Conservation (phyloP, 805 yeast species). For the Cyberlindnera lachancei region DNA sequence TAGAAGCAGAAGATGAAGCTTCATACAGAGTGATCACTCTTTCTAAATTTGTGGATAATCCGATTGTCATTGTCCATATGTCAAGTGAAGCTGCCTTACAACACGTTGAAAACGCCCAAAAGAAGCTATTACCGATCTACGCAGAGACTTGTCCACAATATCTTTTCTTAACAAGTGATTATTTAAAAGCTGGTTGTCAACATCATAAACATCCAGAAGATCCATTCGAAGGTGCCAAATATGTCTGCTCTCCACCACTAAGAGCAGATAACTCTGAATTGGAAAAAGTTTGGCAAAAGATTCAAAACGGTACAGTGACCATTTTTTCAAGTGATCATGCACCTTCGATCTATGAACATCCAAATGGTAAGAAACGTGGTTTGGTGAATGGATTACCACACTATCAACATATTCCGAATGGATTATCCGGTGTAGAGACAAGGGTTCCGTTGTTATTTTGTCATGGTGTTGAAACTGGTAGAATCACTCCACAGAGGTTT, state of each 20-base stretch:
- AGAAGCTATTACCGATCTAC: constrained; percentile 32
- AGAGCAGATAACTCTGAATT: constrained; percentile 32
- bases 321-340: constrained; percentile 41
- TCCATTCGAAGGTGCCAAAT: constrained; percentile 39
- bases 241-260: constrained; percentile 43
- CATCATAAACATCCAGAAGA: constrained; percentile 24
- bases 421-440: constrained; percentile 42
- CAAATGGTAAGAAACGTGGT: constrained; percentile 36
- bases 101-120: constrained; percentile 37
- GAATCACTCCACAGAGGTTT: constrained; percentile 33
- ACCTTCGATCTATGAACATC: constrained; percentile 35
- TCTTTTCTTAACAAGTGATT: constrained; percentile 34
- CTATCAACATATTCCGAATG: constrained; percentile 39
- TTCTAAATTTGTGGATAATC: constrained; percentile 36
- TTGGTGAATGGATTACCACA: constrained; percentile 32
- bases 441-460: constrained; percentile 36
- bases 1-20: constrained; percentile 41
- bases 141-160: constrained; percentile 49
- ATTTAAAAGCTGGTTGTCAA: constrained; percentile 23
- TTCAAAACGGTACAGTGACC: constrained; percentile 41
- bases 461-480: constrained; percentile 35
- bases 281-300: constrained; percentile 37
- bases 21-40: constrained; percentile 39
- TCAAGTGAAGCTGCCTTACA: constrained; percentile 35
- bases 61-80: constrained; percentile 41